These are phyloP conservation scores for Drosera spatulata DNA, from an alignment of 179 eudicot genomes.

Conservation along the genomic window DNA sequence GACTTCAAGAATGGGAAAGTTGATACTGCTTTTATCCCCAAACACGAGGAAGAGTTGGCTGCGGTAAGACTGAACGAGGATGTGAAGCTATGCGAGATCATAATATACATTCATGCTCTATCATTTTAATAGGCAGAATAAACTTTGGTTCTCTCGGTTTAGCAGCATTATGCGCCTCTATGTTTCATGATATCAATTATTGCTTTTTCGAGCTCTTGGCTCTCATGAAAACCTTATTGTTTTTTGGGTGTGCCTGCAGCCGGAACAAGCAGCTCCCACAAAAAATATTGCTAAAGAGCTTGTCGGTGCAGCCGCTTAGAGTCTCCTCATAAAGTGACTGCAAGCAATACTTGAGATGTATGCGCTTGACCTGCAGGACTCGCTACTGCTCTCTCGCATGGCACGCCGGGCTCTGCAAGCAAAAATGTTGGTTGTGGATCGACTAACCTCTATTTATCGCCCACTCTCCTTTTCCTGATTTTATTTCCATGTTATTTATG, in stretches of 20 bases:
- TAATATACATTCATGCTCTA: background rate
- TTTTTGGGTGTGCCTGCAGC: background rate
- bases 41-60: conserved; percentile 86
- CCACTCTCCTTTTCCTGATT: too few species aligned
- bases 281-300: background rate
- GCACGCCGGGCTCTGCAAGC: too few species aligned
- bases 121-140: background rate
- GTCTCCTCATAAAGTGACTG: too few species aligned
- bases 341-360: too few species aligned
- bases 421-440: too few species aligned
- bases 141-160: background rate
- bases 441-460: too few species aligned
- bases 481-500: too few species aligned
- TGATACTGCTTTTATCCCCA: conserved; percentile 98
- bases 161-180: background rate
- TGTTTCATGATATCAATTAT: background rate
- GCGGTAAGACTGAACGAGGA: conserved; percentile 44
- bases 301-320: too few species aligned
- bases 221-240: too few species aligned
- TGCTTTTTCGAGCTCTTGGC: background rate
- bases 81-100: background rate
- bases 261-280: too few species aligned
- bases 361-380: too few species aligned
- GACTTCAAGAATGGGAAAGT: conserved; percentile 95
- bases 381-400: too few species aligned